Base-by-base conservation (phyloP, 2,329 filamentous ascomycete genomes). In the Colletotrichum sp. region DNA sequence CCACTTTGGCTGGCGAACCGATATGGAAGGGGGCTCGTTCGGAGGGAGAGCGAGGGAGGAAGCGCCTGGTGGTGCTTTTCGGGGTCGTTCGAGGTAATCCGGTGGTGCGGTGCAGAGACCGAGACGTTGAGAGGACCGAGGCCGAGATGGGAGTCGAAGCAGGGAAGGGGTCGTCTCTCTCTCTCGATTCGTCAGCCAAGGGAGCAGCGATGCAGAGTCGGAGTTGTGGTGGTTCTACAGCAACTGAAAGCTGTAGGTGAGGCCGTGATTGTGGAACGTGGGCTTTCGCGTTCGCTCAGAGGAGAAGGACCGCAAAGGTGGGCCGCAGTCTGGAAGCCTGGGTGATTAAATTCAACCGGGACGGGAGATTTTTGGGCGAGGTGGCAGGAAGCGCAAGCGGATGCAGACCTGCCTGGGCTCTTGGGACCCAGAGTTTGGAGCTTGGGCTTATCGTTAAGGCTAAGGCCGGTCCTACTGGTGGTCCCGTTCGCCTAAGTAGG, bases 351-450 rank as follows among this genome's bases (percentile, higher is more conserved):
- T 59, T 68, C 70, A 64, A 72, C 73, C 28, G 28, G 36, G 36
- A 63, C 39, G 32, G 74, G 59, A 65, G 39, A 52, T 74, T 76
- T 76, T 74, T 73, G 73, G 73, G 70, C 65, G 64, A 76, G 74
- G 74, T 76, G 74, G 74, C 74, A 76, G 74, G 74, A 76, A 74
- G 68, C 61, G 39, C 61, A 63, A 72, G 71, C 70, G 70, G 74
- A 60, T 59, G 70, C 59, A 64, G 28, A 57, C 43, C 43, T 21
- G 32, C 39, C 43, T 52, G 43, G 43, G 43, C n/a, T 65, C 43
- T 52, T 52, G 43, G n/a, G 43, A 52, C 43, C 43, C 43, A 52
- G 43, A 52, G 43, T 52, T 52, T 61, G 73, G 73, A 75, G 69
- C 73, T 75, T 64, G 39, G 61, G 72, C 72, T 67, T 75, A 67